phyloP scores from a whole-genome alignment of 768 basidiomycete genomes.

The Neoboletus magnificus region DNA sequence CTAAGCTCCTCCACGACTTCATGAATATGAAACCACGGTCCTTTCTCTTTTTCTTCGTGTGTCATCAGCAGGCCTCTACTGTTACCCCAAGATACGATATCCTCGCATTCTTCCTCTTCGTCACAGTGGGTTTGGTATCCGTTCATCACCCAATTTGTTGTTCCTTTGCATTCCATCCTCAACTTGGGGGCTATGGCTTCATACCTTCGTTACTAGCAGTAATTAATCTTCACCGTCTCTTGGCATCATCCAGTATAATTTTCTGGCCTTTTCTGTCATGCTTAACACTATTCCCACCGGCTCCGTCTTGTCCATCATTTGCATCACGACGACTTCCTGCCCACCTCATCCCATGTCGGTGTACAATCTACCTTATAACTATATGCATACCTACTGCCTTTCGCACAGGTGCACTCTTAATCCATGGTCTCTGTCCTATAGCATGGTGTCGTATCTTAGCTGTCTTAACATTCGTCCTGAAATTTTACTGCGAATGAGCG shows the following conservation, averaged over 20 bases:
- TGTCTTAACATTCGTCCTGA: not conserved
- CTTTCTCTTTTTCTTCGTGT: conserved; percentile 1
- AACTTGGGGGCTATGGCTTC: conserved; percentile 17
- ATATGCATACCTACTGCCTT: conserved; percentile 33
- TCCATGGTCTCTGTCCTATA: conserved; percentile 20
- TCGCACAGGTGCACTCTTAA: conserved; percentile 31
- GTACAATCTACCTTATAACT: conserved; percentile 37
- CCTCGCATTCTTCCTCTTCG: conserved; percentile 19
- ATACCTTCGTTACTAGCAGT: conserved; percentile 30
- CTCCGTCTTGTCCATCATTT: conserved; percentile 23
- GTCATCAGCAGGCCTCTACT: conserved; percentile 22
- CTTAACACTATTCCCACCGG: conserved; percentile 24
- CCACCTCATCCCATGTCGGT: conserved; percentile 25
- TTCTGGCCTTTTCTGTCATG: conserved; percentile 22
- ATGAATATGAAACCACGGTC: conserved; percentile 25
- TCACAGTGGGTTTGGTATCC: conserved; percentile 23
- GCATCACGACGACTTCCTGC: conserved; percentile 26
- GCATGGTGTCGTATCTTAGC: conserved; percentile 12
- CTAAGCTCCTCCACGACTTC: conserved; percentile 26
- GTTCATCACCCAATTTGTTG: conserved; percentile 21
- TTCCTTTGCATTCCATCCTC: conserved; percentile 19
- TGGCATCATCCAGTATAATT: conserved; percentile 30
- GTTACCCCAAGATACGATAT: conserved; percentile 29
- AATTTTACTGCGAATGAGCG: not conserved
- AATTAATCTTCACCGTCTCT: conserved; percentile 33